Evolutionary conservation across 805 yeast genomes (phyloP), one percentile per base, ranked within the genome.

Genomic region (Metschnikowia arizonensis): DNA sequence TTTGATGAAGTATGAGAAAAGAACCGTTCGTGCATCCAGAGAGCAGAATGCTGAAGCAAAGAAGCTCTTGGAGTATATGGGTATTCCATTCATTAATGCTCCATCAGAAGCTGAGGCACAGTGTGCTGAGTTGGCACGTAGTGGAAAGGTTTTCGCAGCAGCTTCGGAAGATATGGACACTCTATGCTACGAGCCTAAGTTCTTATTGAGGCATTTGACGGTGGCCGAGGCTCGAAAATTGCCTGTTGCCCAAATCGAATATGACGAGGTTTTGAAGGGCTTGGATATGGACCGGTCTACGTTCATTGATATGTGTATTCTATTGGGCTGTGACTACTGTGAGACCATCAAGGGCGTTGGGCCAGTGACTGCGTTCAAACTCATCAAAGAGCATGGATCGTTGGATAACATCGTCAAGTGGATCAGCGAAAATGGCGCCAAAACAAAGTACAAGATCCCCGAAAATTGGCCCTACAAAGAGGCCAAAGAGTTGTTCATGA

Each of bases 161-260:
- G 99, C 97, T 1, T 85, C 96, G 5, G 99, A 93, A 63, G 99
- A 93, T 79, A 93, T 93, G 99, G 99, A 93, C 66, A 93, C 99
- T 1, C 64, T 93, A 45, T 93, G 98, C 59, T 93, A 91, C 61
- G 83, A 81, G 46, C 87, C 98, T 1, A 93, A 96, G 5, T 81
- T 69, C 48, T 68, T 93, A 44, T 72, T 93, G 49, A 78, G 99
- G 53, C 96, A 93, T 62, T 74, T 93, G 63, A 93, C 98, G 0
- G 93, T 90, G 54, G 82, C 97, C 1, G 99, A 93, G 61, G 91
- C 95, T 24, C 78, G 95, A 57, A 93, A 93, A 63, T 79, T 87
- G 63, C 97, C 97, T 11, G 84, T 93, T 40, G 88, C 87, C 51
- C 97, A 93, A 61, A 82, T 88, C 44, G 76, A 80, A 49, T 79